phyloP scores from a whole-genome alignment of 192 early-diverging fungal species.

The Coemansia sp. region DNA sequence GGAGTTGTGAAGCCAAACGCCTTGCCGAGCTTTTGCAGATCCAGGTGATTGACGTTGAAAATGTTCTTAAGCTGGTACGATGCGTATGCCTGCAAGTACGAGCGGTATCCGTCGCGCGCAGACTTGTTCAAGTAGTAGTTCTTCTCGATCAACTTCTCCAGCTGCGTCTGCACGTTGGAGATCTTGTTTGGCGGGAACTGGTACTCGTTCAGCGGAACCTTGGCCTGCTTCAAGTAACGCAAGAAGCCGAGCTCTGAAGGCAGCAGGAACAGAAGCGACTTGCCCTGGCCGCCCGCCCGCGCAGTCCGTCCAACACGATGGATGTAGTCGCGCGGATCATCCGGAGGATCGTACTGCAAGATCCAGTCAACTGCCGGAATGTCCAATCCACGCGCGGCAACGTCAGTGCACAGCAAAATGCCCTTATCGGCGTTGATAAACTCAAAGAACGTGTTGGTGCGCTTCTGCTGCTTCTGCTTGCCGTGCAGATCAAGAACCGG shows the following conservation, averaged over 20 bases:
- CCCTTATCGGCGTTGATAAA: constrained; percentile 94
- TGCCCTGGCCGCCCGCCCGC: constrained; percentile 83
- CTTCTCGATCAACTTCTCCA: constrained; percentile 96
- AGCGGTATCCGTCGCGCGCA: constrained; percentile 94
- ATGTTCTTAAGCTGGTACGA: constrained; percentile 95
- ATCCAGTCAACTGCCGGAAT: constrained; percentile 99
- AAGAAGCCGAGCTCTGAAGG: constrained; percentile 95
- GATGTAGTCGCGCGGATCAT: constrained; percentile 98
- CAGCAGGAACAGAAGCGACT: constrained; percentile 92
- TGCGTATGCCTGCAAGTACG: constrained; percentile 94
- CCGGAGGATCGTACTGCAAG: constrained; percentile 98
- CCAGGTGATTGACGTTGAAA: constrained; percentile 89
- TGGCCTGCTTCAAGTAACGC: constrained; percentile 96
- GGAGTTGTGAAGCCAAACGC: constrained; percentile 96
- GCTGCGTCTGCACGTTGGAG: constrained; percentile 93
- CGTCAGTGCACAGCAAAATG: constrained; percentile 95
- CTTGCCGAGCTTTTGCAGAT: constrained; percentile 87
- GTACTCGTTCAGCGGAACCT: constrained; percentile 98
- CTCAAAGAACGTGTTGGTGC: constrained; percentile 99
- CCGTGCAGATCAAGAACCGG: constrained; percentile 98
- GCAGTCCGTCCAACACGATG: constrained; percentile 97
- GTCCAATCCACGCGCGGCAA: constrained; percentile 96
- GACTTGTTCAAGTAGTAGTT: constrained; percentile 98
- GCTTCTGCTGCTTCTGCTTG: constrained; percentile 96
- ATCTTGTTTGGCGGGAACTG: constrained; percentile 94